phyloP scores from a whole-genome alignment of 2,329 filamentous ascomycete species.

The Dichotomopilus funicola region DNA sequence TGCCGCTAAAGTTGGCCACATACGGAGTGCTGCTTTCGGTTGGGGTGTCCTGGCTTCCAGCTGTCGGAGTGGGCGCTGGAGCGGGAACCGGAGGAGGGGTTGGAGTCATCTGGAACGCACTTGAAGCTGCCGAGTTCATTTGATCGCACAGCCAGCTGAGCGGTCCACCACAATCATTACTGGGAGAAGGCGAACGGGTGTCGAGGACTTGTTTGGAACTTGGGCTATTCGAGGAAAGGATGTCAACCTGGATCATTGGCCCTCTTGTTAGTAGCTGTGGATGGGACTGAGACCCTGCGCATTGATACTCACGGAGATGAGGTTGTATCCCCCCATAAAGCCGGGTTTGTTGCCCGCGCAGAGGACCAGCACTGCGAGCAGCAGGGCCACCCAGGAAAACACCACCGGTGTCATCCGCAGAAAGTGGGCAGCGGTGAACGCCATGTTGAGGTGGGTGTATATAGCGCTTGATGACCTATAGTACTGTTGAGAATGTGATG shows the following conservation, averaged over 20 bases:
- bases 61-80: neutral
- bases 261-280: neutral
- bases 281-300: neutral
- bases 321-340: constrained; percentile 16
- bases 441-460: neutral
- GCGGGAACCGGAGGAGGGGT: neutral
- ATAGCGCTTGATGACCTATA: neutral
- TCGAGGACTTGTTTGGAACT: neutral
- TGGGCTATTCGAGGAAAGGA: no score
- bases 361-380: constrained; percentile 19
- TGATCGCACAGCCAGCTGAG: constrained; percentile 8
- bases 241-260: no score
- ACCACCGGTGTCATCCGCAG: neutral
- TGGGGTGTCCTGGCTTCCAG: no score
- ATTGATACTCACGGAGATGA: constrained; percentile 14
- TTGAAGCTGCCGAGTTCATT: constrained; percentile 9
- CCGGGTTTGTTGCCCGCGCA: constrained; percentile 16
- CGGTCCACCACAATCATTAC: constrained; percentile 1
- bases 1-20: no score
- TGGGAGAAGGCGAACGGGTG: neutral
- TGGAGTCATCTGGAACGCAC: neutral
- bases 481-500: no score
- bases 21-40: no score
- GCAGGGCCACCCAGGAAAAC: constrained; percentile 12
- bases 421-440: neutral